Conservation (phyloP, 352 stramenopile genomes). For the Blastocystis sp. region DNA sequence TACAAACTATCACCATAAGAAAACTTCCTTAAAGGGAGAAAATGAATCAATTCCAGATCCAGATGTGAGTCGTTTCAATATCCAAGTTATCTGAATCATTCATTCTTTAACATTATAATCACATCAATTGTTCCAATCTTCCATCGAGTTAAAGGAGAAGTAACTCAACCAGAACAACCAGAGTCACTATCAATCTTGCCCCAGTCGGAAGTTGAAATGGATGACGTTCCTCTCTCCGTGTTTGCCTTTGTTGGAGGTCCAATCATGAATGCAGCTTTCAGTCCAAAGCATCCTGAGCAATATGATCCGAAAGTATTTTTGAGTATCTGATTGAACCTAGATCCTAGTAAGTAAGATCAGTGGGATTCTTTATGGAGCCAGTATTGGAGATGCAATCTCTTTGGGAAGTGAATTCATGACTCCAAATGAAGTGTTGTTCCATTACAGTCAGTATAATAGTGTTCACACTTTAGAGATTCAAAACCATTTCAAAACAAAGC, state of each 20-base stretch:
- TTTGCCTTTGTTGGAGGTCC: slow-evolving; percentile 31
- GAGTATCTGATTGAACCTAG: background rate
- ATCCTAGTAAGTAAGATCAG: background rate
- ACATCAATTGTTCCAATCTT: too few relatives aligned
- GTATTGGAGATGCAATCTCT: slow-evolving; percentile 39
- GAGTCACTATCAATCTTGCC: too few relatives aligned
- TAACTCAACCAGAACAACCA: background rate
- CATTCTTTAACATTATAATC: background rate
- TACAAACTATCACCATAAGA: background rate
- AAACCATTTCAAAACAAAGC: too few relatives aligned
- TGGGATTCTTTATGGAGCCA: slow-evolving; percentile 19
- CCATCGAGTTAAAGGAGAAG: background rate
- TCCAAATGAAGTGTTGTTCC: background rate
- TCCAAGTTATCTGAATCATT: background rate
- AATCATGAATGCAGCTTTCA: background rate
- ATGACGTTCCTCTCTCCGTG: background rate
- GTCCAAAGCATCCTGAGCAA: slow-evolving; percentile 16
- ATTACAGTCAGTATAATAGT: background rate
- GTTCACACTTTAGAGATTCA: background rate
- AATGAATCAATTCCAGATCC: too few relatives aligned
- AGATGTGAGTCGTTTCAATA: background rate
- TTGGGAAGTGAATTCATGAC: slow-evolving; percentile 50
- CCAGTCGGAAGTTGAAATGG: slow-evolving; percentile 23
- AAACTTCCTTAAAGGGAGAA: background rate
- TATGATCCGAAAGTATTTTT: background rate